Evolutionary conservation across 805 yeast species (phyloP).

Genomic region (Zygosaccharomyces bailii): DNA sequence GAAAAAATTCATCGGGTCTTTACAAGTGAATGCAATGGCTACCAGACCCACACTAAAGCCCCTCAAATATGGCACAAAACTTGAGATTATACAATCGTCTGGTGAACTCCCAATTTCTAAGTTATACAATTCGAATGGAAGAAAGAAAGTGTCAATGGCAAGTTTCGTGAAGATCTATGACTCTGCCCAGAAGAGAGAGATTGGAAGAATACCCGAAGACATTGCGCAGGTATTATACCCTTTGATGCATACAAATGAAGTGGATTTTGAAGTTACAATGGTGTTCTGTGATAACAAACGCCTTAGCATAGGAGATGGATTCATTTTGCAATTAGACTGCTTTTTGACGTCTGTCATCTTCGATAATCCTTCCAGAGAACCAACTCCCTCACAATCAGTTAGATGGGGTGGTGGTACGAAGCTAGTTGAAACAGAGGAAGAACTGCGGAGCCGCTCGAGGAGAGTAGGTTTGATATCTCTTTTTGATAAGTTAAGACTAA

Average conservation of each 20-base stretch:
- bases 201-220: conserved; percentile 74
- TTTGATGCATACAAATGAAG: conserved; percentile 48
- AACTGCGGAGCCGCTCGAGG: conserved; percentile 47
- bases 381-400: conserved; percentile 7
- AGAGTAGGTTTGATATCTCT: conserved; percentile 54
- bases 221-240: conserved; percentile 65
- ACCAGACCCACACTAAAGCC: conserved; percentile 58
- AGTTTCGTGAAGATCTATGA: conserved; percentile 37
- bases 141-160: conserved; percentile 27
- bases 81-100: conserved; percentile 38
- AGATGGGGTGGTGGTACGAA: conserved; percentile 21
- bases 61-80: conserved; percentile 41
- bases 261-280: conserved; percentile 54
- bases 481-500: conserved; percentile 48
- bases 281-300: conserved; percentile 52
- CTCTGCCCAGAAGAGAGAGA: conserved; percentile 44
- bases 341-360: conserved; percentile 44
- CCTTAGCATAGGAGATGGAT: conserved; percentile 71
- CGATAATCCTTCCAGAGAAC: conserved; percentile 12
- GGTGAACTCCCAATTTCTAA: conserved; percentile 29
- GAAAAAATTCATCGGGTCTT: conserved; percentile 55
- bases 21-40: conserved; percentile 65
- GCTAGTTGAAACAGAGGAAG: conserved; percentile 50
- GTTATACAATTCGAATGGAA: conserved; percentile 25
- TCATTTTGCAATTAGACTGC: conserved; percentile 66